A percentile compares a stretch with the other conserved stretches of the same genome.
Evolutionary conservation across 2,329 filamentous ascomycete species (phyloP).

Genomic region (Talaromyces sp.): DNA sequence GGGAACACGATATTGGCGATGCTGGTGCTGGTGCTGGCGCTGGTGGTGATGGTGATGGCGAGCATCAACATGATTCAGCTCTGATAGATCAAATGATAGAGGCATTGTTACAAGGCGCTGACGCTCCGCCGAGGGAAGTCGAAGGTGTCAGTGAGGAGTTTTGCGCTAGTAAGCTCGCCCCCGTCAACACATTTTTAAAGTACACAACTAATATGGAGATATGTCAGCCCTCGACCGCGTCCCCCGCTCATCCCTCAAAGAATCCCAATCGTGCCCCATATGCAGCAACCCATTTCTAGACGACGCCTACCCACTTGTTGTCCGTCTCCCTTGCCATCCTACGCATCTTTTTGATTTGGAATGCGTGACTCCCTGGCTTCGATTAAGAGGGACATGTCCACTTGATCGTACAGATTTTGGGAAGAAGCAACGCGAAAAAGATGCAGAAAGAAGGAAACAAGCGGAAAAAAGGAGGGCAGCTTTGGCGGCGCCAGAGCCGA

Average conservation of each 20-base stretch:
- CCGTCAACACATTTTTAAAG: neutral
- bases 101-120: slow-evolving; percentile 53
- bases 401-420: slow-evolving; percentile 59
- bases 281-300: slow-evolving; percentile 61
- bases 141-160: slow-evolving; percentile 62
- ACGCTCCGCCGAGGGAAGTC: slow-evolving; percentile 58
- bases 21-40: slow-evolving; percentile 33
- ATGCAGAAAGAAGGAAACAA: slow-evolving; percentile 52
- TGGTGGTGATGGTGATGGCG: slow-evolving; percentile 30
- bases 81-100: slow-evolving; percentile 56
- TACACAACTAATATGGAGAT: neutral
- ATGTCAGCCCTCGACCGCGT: slow-evolving; percentile 55
- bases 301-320: slow-evolving; percentile 63
- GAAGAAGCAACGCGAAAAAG: slow-evolving; percentile 53
- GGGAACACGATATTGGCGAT: slow-evolving; percentile 33
- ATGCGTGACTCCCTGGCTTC: slow-evolving; percentile 63
- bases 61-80: slow-evolving; percentile 12
- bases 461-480: slow-evolving; percentile 41
- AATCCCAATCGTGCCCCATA: slow-evolving; percentile 56
- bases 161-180: slow-evolving; percentile 45
- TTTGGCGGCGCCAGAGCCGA: slow-evolving; percentile 22
- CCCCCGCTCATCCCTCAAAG: slow-evolving; percentile 53
- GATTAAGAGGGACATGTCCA: slow-evolving; percentile 62
- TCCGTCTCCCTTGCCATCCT: slow-evolving; percentile 59
- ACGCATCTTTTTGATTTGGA: slow-evolving; percentile 63